Conservation (phyloP, 2,329 filamentous ascomycete species). For the Penicillium sp. region DNA sequence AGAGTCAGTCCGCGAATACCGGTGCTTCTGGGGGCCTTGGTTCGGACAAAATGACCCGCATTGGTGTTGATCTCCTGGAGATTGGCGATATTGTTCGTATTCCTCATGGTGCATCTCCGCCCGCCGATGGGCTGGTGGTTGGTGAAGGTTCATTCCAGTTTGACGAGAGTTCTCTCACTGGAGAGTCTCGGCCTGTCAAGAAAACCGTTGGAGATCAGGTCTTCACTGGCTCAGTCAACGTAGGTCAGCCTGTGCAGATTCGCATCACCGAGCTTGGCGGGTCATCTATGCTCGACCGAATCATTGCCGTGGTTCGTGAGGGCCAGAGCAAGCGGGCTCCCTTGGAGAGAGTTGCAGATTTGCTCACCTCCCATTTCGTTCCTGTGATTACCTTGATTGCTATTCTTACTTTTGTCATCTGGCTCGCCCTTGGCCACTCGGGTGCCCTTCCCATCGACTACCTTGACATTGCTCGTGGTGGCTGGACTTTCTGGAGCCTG, state of each 20-base stretch:
- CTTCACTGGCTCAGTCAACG: constrained; percentile 56
- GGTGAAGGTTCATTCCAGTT: constrained; percentile 68
- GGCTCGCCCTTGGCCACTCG: constrained; percentile 53
- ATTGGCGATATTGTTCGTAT: constrained; percentile 76
- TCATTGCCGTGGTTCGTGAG: constrained; percentile 56
- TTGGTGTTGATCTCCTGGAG: constrained; percentile 73
- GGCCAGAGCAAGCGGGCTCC: constrained; percentile 57
- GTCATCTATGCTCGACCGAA: constrained; percentile 58
- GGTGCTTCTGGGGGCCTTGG: constrained; percentile 11
- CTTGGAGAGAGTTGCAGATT: constrained; percentile 55
- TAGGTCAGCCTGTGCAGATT: constrained; percentile 53
- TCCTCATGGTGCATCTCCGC: constrained; percentile 79
- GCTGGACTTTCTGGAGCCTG: constrained; percentile 61
- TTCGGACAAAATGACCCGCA: constrained; percentile 45
- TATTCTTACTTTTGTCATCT: constrained; percentile 54
- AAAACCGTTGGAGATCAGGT: constrained; percentile 52
- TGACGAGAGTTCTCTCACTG: constrained; percentile 87
- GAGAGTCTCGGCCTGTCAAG: constrained; percentile 55
- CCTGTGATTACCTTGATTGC: constrained; percentile 57
- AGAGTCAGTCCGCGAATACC: constrained; percentile 18
- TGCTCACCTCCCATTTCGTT: constrained; percentile 57
- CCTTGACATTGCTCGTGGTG: constrained; percentile 54
- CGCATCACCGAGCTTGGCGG: constrained; percentile 53
- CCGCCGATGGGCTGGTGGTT: constrained; percentile 74
- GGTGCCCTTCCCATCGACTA: constrained; percentile 57